Base-by-base conservation (phyloP, 257 asterid species). In the Penstemon eatonii region DNA sequence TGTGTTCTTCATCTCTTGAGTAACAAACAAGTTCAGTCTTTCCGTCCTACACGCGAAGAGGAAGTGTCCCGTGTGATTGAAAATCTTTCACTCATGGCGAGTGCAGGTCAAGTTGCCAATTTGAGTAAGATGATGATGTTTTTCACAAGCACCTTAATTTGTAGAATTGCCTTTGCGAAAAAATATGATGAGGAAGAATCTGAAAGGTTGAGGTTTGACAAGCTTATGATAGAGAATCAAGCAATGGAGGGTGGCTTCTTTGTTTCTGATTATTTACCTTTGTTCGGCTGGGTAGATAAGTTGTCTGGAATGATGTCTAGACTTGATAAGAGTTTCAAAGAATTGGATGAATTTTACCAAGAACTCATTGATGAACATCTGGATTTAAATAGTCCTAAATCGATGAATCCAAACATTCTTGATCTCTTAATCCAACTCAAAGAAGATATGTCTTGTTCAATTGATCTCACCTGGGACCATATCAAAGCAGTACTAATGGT, bases 401-500 rank as follows among this genome's bases (percentile, higher is more conserved):
- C 74, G 11, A 59, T 59, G 74, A 54, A 71, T 18, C 54, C 59
- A 11, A 66, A 76, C 19, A 19, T 76, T 12, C 46, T 76, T 54
- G 73, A 66, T 45, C 52, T 71, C 15, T 66, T 76, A 46, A 66
- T 76, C 57, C 66, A 67, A 47, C 42, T 76, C 15, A 63, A 71
- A 56, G 53, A 63, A 19, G 51, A 55, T 25, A 25, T 0, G 33
- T 25, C 33, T 25, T 25, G 33, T 25, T 25, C 33, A 25, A 25
- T 25, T 25, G 76, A 71, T 49, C 70, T 71, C 53, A 63, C 70
- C 8, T 15, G 55, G 50, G 62, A 71, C 53, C 65, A 63, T 9
- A 63, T 71, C 5, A 71, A 71, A 64, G 76, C 71, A 55, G 37
- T 71, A 47, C 41, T 71, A 40, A 71, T 63, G 76, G 76, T 71